Conservation (phyloP, 2,329 filamentous ascomycete species). For the Aspergillus tanneri region DNA sequence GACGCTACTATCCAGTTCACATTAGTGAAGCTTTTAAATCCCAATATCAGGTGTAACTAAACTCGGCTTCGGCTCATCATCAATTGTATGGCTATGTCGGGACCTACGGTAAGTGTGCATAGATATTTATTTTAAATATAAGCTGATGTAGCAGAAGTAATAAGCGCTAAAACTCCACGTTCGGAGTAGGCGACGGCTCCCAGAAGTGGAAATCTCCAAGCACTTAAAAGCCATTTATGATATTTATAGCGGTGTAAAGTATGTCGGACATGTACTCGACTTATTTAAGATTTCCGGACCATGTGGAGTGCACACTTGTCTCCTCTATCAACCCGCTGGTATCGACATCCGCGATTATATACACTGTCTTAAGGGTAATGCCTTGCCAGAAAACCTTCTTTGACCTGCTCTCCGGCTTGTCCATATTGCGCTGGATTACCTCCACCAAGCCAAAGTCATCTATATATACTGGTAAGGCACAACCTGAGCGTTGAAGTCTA, state of each 20-base stretch:
- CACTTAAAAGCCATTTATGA: conserved; percentile 22
- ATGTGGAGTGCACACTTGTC: conserved; percentile 25
- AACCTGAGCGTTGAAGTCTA: neutral
- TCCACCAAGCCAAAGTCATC: conserved; percentile 73
- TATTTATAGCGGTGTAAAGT: conserved; percentile 19
- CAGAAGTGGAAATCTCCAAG: conserved; percentile 28
- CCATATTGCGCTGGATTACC: conserved; percentile 80
- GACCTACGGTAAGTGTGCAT: conserved; percentile 16
- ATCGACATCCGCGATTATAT: conserved; percentile 23
- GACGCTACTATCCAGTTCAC: conserved; percentile 17
- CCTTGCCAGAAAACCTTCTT: conserved; percentile 23
- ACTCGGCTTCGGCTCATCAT: conserved; percentile 26
- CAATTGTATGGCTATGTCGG: conserved; percentile 26
- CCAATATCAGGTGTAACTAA: conserved; percentile 26
- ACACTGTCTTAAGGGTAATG: conserved; percentile 20
- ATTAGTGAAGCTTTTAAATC: conserved; percentile 19
- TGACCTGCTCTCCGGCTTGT: conserved; percentile 68
- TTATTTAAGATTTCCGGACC: conserved; percentile 30
- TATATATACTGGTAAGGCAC: conserved; percentile 26
- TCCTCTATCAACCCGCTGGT: conserved; percentile 25
- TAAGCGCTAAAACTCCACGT: conserved; percentile 20
- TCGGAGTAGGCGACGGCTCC: conserved; percentile 8
- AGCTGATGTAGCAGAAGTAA: conserved; percentile 12
- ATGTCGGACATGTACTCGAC: conserved; percentile 28
- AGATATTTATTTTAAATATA: neutral